These are phyloP conservation scores for Isabelozyma rhagii DNA, from an alignment of 805 yeast genomes.

Conservation along the genomic window DNA sequence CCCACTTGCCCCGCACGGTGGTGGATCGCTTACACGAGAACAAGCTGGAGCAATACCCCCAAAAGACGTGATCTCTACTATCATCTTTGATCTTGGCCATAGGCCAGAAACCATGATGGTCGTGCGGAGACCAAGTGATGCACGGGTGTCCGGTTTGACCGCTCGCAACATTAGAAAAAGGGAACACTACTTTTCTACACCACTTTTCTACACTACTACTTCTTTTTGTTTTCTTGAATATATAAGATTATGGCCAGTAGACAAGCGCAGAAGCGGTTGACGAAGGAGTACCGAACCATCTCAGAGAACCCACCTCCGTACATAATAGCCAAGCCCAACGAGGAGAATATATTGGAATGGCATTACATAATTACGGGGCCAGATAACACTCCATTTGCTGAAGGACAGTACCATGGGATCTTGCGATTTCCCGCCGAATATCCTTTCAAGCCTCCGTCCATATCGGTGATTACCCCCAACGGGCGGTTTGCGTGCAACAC, in stretches of 20 bases:
- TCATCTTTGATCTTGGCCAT: constrained; percentile 21
- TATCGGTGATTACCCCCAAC: constrained; percentile 84
- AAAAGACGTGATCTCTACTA: background rate
- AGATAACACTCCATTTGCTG: constrained; percentile 79
- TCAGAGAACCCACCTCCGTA: constrained; percentile 81
- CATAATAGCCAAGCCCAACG: constrained; percentile 82
- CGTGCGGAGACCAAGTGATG: background rate
- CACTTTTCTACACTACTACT: background rate
- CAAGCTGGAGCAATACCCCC: constrained; percentile 7
- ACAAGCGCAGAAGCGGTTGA: constrained; percentile 49
- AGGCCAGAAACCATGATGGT: constrained; percentile 15
- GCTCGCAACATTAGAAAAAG: too few relatives aligned
- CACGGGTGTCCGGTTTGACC: background rate
- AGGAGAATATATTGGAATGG: constrained; percentile 87
- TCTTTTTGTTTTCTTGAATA: background rate
- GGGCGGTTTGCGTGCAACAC: constrained; percentile 83
- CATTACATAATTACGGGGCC: constrained; percentile 92
- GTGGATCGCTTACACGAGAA: constrained; percentile 12
- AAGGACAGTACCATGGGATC: constrained; percentile 90
- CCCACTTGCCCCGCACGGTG: constrained; percentile 16
- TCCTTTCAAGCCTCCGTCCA: constrained; percentile 90
- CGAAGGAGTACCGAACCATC: constrained; percentile 78
- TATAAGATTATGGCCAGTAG: constrained; percentile 31
- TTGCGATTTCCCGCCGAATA: constrained; percentile 78
- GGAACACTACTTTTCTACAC: background rate